These are phyloP conservation scores for Cladosporium sphaerospermum DNA, from an alignment of 2,329 filamentous ascomycete genomes.

Conservation along the genomic window DNA sequence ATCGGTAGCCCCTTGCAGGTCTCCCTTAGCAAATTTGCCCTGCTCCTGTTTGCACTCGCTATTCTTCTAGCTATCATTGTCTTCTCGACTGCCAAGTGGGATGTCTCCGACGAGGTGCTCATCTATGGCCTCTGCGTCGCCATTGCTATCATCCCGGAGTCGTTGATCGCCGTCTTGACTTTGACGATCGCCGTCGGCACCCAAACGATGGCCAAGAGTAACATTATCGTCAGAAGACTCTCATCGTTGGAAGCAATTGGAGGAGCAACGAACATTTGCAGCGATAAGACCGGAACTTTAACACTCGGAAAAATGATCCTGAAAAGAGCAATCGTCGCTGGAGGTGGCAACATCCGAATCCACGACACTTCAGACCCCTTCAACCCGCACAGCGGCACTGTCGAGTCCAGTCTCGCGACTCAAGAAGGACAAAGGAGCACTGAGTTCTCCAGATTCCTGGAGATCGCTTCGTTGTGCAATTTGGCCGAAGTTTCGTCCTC, in stretches of 20 bases:
- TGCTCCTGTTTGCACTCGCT: constrained; percentile 67
- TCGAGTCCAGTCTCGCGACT: constrained; percentile 45
- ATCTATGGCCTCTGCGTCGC: constrained; percentile 41
- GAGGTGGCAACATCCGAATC: constrained; percentile 51
- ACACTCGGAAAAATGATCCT: constrained; percentile 51
- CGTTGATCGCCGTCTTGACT: constrained; percentile 57
- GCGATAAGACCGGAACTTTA: constrained; percentile 58
- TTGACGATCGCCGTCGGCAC: constrained; percentile 59
- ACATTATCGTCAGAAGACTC: constrained; percentile 58
- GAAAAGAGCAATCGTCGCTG: constrained; percentile 53
- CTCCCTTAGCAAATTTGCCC: constrained; percentile 75
- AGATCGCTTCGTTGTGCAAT: constrained; percentile 57
- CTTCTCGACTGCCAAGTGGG: constrained; percentile 50
- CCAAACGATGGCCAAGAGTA: constrained; percentile 54
- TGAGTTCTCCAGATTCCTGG: constrained; percentile 42
- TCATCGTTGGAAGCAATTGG: constrained; percentile 56
- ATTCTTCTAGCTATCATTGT: constrained; percentile 61
- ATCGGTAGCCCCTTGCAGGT: constrained; percentile 73
- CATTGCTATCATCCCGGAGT: constrained; percentile 39
- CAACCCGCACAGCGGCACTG: constrained; percentile 19
- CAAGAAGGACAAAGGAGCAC: constrained; percentile 36
- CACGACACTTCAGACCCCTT: constrained; percentile 49
- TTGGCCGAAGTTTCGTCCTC: constrained; percentile 52
- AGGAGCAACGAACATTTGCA: constrained; percentile 59
- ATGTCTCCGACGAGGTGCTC: constrained; percentile 33